Conservation (phyloP, 2,329 filamentous ascomycete genomes). For the Pleomassaria siparia region DNA sequence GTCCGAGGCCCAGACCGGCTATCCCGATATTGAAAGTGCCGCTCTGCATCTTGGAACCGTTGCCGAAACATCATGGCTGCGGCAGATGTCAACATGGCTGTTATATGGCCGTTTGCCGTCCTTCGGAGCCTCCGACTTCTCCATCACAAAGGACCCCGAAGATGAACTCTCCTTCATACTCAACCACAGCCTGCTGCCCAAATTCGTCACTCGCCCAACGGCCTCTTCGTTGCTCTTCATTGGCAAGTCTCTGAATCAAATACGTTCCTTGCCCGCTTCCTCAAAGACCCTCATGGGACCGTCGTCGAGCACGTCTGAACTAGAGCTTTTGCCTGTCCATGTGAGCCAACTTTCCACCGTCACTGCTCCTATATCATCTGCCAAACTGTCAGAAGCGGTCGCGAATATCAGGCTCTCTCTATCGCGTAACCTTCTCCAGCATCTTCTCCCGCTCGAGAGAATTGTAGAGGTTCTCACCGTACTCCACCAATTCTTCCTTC, state of each 20-base stretch:
- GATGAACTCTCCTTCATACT: slow-evolving; percentile 33
- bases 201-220: slow-evolving; percentile 73
- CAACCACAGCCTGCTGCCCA: slow-evolving; percentile 63
- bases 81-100: slow-evolving; percentile 87
- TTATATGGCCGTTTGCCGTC: slow-evolving; percentile 81
- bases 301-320: slow-evolving; percentile 45
- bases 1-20: slow-evolving; percentile 80
- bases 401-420: slow-evolving; percentile 76
- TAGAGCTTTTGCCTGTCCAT: slow-evolving; percentile 67
- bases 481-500: slow-evolving; percentile 81
- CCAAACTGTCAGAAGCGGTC: slow-evolving; percentile 71
- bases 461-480: slow-evolving; percentile 77
- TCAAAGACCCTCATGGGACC: slow-evolving; percentile 27
- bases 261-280: slow-evolving; percentile 53
- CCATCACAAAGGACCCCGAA: slow-evolving; percentile 57
- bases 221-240: slow-evolving; percentile 87
- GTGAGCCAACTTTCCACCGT: slow-evolving; percentile 69
- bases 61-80: slow-evolving; percentile 88
- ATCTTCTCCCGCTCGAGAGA: slow-evolving; percentile 73
- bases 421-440: slow-evolving; percentile 80
- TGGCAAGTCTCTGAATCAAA: slow-evolving; percentile 84
- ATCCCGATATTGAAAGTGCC: slow-evolving; percentile 78
- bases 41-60: slow-evolving; percentile 71
- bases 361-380: slow-evolving; percentile 71
- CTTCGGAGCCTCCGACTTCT: slow-evolving; percentile 83